Base-by-base conservation (phyloP, 2,329 filamentous ascomycete genomes). In the Coleophoma cylindrospora region DNA sequence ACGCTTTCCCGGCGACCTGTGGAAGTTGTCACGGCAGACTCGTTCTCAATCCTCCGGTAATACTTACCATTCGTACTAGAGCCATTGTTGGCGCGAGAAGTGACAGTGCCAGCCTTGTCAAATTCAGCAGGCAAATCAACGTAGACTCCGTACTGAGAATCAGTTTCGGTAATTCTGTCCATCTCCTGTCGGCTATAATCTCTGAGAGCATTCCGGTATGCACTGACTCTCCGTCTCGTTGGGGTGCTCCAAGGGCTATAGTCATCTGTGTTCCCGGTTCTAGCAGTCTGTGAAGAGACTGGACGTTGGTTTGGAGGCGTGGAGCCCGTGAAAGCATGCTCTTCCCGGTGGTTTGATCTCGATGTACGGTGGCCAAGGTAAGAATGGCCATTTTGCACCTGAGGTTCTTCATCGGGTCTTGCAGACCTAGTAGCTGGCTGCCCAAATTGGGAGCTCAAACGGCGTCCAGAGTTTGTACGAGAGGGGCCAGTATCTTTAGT, bases 1-100 rank as follows among this genome's bases (percentile, higher is more conserved):
- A 73, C 75, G 50, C 73, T 74, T 44, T 68, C 65, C 6, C 66
- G 67, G 44, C 68, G 67, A 44, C 65, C 62, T 10, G 60, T 64
- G 3, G 68, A 66, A 7, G 67, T 69, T 2, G 60, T 66, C 6
- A 38, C 11, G 11, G 13, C 36, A n/a, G 27, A 27, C 9, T 27
- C 27, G 27, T 27, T 27, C 27, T 27, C 27, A 27, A 8, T 3
- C 27, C 27, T 27, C 27, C 27, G 27, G 4, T 27, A 27, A 10
- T 2, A 27, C 9, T 27, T 27, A 10, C 27, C 9, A 27, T 27
- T 8, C 27, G 27, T 27, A 27, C 27, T 27, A 27, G 27, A 27
- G 27, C 27, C 9, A 27, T 27, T 7, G 7, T 27, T 27, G 9
- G 4, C 9, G 9, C 27, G 6, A 10, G 27, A 7, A 27, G 9